Evolutionary conservation across 495 filamentous ascomycete species (phyloP).

Genomic region (Penicillium verhagenii): DNA sequence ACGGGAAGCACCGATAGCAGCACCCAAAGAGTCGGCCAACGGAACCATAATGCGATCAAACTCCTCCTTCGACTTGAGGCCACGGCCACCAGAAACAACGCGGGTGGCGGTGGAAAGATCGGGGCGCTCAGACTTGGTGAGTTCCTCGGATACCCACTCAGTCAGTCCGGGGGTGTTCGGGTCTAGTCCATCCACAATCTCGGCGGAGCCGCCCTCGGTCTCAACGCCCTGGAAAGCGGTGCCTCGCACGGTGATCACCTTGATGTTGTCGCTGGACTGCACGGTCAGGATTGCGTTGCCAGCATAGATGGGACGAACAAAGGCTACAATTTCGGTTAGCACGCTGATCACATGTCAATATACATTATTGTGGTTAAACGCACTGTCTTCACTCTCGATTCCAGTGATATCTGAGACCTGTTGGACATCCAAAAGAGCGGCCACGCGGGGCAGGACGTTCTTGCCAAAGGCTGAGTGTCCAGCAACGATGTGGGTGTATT

Average conservation of each 20-base stretch:
- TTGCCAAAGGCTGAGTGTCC: constrained; percentile 97
- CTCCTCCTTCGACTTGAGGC: constrained; percentile 94
- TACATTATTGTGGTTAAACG: constrained; percentile 18
- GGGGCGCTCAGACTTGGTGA: constrained; percentile 90
- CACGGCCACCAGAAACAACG: constrained; percentile 93
- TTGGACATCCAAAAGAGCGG: constrained; percentile 89
- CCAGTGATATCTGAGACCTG: constrained; percentile 88
- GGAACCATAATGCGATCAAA: constrained; percentile 91
- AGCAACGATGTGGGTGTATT: constrained; percentile 85
- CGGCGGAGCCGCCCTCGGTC: constrained; percentile 49
- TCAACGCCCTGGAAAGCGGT: constrained; percentile 72
- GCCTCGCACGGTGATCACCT: constrained; percentile 87
- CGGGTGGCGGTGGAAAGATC: constrained; percentile 83
- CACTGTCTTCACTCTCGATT: constrained; percentile 85
- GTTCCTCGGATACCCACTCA: constrained; percentile 92
- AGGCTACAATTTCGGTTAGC: constrained; percentile 51
- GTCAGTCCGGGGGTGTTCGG: constrained; percentile 64
- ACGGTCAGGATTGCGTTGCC: constrained; percentile 98
- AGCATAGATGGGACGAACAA: constrained; percentile 95
- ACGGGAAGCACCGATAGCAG: constrained; percentile 90
- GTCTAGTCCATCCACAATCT: constrained; percentile 47
- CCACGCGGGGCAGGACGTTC: constrained; percentile 89
- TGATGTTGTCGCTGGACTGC: constrained; percentile 80
- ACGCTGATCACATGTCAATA: constrained; percentile 21
- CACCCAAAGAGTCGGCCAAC: constrained; percentile 85